Evolutionary conservation across 1,139 yeast species (phyloP), one percentile per base, ranked within the genome.

Genomic region (Taphrina wiesneri): DNA sequence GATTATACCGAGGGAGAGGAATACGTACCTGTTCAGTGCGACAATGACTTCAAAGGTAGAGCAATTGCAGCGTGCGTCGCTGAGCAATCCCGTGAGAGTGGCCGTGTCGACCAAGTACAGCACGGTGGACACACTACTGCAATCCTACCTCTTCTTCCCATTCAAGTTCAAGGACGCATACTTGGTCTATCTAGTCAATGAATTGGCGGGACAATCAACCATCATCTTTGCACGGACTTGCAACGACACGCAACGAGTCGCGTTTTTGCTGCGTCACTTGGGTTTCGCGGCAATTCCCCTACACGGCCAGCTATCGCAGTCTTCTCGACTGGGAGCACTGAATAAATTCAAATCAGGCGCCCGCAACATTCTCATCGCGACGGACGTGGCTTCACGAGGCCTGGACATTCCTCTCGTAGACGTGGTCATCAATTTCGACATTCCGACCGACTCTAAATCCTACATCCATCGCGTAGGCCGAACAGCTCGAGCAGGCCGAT

Each of bases 331-430:
- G 65, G 97, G 97, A 13, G 93, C 98, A 0, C 81, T 93, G 71
- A 95, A 91, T 78, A 88, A 92, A 75, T 93, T 93, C 81, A 90
- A 92, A 74, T 82, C 95, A 0, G 97, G 97, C 3, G 83, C 84
- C 56, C 84, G 91, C 71, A 84, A 85, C 69, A 91, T 95, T 67
- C 79, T 93, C 63, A 91, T 93, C 6, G 99, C 99, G 11, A 93
- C 99, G 0, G 98, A 93, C 78, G 99, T 93, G 53, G 99, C 98
- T 11, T 97, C 99, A 1, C 85, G 99, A 79, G 99, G 99, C 68
- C 83, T 93, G 71, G 99, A 93, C 82, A 93, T 93, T 69, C 99
- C 99, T 5, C 82, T 88, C 28, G 99, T 93, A 51, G 99, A 93
- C 76, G 82, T 90, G 65, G 99, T 93, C 59, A 82, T 93, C 69